Percentiles rank a stretch among this genome's conserved stretches.
phyloP scores from a whole-genome alignment of 805 yeast species.

The Clavispora vitiphila region DNA sequence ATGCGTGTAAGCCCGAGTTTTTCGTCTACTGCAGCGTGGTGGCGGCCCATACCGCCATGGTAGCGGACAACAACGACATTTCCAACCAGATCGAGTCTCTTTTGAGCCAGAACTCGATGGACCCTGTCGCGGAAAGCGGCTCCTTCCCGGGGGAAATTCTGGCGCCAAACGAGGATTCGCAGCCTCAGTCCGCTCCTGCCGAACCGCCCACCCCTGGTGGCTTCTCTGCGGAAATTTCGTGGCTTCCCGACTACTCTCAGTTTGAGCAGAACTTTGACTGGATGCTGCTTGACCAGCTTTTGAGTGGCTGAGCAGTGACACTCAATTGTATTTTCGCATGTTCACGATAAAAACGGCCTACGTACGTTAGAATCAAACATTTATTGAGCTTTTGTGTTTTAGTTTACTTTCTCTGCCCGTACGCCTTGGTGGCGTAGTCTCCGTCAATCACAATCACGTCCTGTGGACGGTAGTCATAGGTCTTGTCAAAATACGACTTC shows the following conservation, averaged over 20 bases:
- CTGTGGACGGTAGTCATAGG: conserved; percentile 66
- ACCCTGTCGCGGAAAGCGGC: no score
- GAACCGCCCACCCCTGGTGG: not conserved
- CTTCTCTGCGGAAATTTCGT: not conserved
- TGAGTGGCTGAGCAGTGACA: conserved; percentile 1
- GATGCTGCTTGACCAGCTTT: not conserved
- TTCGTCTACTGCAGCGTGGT: not conserved
- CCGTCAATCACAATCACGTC: conserved; percentile 71
- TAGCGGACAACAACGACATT: not conserved
- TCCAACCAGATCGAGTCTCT: not conserved
- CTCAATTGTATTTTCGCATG: no score
- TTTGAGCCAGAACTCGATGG: not conserved
- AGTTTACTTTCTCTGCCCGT: conserved; percentile 43
- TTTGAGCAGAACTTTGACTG: not conserved
- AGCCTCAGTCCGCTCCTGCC: not conserved
- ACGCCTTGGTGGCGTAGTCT: conserved; percentile 66
- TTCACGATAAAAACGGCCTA: no score
- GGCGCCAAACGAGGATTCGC: not conserved
- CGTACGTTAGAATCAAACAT: no score
- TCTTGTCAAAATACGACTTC: conserved; percentile 56
- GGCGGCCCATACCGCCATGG: not conserved
- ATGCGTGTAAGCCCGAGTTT: not conserved
- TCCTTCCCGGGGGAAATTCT: no score
- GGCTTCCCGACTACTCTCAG: not conserved
- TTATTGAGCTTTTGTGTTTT: not conserved